Evolutionary conservation across 192 early-diverging fungal species (phyloP), one percentile per base, ranked within the genome.

Genomic region (Diversispora eburnea): DNA sequence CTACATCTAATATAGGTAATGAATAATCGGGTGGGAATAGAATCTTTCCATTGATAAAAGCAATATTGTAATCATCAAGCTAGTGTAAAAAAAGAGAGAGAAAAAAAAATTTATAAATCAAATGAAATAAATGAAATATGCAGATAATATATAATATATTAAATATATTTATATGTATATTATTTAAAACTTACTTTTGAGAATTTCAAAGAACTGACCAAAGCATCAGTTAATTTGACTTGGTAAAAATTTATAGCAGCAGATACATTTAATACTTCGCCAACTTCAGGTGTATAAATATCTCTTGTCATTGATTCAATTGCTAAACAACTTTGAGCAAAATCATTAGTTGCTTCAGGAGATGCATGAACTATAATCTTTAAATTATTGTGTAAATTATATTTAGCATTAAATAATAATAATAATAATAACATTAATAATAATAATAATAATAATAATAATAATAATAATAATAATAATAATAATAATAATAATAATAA

Each of bases 311-410:
- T 83, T 10, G 88, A 84, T n/a, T 83, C 79, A 59, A 86, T 78
- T 19, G 81, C 82, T 45, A 84, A 73, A 70, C 90, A 93, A 58
- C 85, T 87, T 22, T 82, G 73, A 17, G 84, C 84, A 25, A 97
- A 78, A 6, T 87, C 82, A 25, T 85, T 70, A 45, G 93, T 97
- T 45, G 91, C 80, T 33, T 88, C 83, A 52, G 82, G 79, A 8
- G 88, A 85, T 4, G 95, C 97, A 74, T 95, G 97, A n/a, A 98
- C 84, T 20, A 98, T 79, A 42, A 98, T 88, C 84, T 88, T 68
- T 1, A 46, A 43, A 52, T 19, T 52, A 9, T 4, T 7, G 10
- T 39, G 4, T 19, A 47, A 43, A 67, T 12, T 51, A 5, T 17
- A 19, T 33, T 51, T 52, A 52, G 12, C 68, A 3, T 33, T 17